Evolutionary conservation across 768 basidiomycete species (phyloP).

Genomic region (Pleurotus tuber-regium): DNA sequence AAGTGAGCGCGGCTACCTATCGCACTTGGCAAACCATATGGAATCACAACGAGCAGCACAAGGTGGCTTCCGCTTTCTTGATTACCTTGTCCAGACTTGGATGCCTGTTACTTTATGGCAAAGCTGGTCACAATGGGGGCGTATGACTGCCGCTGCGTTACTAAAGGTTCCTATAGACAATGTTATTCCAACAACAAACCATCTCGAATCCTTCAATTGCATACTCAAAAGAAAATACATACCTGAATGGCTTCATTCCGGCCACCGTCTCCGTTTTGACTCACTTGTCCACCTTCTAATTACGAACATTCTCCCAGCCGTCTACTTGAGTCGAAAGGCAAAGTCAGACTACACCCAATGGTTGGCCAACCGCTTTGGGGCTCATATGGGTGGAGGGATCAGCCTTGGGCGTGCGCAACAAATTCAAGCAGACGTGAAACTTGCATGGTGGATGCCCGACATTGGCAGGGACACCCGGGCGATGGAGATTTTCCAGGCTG

Average conservation of each 20-base stretch:
- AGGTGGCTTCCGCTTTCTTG: constrained; percentile 18
- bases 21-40: neutral
- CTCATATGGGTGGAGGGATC: constrained; percentile 6
- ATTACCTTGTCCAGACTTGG: constrained; percentile 24
- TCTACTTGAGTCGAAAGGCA: constrained; percentile 13
- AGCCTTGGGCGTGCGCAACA: neutral
- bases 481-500: neutral
- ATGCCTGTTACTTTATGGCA: constrained; percentile 24
- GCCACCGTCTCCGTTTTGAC: constrained; percentile 24
- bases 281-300: constrained; percentile 17
- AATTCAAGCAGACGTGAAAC: neutral
- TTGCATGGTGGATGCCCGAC: neutral
- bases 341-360: neutral
- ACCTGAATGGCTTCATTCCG: constrained; percentile 21
- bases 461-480: neutral
- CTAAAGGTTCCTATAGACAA: constrained; percentile 21
- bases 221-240: constrained; percentile 30
- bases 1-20: neutral
- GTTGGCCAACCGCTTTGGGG: neutral
- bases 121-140: constrained; percentile 29
- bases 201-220: constrained; percentile 37
- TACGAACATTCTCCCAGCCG: constrained; percentile 15
- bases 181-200: constrained; percentile 36
- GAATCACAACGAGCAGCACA: neutral
- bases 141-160: constrained; percentile 20